Percentiles rank a stretch among this genome's conserved stretches.
Evolutionary conservation across 306 rosid genomes (phyloP).

Genomic region (Pterocarpus macrocarpus): DNA sequence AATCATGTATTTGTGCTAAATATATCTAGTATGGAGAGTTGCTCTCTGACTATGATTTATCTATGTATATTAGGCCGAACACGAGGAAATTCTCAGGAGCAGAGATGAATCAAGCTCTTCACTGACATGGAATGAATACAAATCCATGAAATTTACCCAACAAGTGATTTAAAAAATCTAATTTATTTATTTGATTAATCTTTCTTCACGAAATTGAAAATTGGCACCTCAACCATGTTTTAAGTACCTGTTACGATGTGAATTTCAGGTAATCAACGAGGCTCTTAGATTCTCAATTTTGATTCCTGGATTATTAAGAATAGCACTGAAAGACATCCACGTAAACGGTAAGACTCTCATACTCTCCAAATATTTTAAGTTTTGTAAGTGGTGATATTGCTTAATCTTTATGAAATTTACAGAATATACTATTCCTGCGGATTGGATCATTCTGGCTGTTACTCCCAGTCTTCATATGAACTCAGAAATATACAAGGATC

Average conservation of each 20-base stretch:
- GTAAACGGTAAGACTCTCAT: constrained; percentile 36
- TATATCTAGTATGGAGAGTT: too few relatives aligned
- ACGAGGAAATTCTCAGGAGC: constrained; percentile 29
- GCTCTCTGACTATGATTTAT: neutral
- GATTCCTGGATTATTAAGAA: constrained; percentile 38
- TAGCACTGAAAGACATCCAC: constrained; percentile 27
- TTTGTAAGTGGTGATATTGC: neutral
- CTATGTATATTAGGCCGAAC: constrained; percentile 35
- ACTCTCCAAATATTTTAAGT: neutral
- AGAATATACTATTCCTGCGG: constrained; percentile 45
- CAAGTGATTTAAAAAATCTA: neutral
- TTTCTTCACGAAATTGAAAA: neutral
- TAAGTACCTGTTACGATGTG: neutral
- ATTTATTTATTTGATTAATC: neutral
- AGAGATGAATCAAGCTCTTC: constrained; percentile 34
- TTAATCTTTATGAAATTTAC: neutral
- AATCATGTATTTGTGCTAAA: neutral
- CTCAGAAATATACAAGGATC: constrained; percentile 41
- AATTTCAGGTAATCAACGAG: constrained; percentile 43
- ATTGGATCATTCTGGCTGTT: constrained; percentile 40
- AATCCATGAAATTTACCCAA: constrained; percentile 46
- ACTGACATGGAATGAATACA: constrained; percentile 50
- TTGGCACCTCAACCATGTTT: neutral
- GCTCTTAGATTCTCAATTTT: constrained; percentile 41
- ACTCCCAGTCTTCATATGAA: constrained; percentile 36